phyloP scores from a whole-genome alignment of 345 rosid genomes.

The Citrus trifoliata region DNA sequence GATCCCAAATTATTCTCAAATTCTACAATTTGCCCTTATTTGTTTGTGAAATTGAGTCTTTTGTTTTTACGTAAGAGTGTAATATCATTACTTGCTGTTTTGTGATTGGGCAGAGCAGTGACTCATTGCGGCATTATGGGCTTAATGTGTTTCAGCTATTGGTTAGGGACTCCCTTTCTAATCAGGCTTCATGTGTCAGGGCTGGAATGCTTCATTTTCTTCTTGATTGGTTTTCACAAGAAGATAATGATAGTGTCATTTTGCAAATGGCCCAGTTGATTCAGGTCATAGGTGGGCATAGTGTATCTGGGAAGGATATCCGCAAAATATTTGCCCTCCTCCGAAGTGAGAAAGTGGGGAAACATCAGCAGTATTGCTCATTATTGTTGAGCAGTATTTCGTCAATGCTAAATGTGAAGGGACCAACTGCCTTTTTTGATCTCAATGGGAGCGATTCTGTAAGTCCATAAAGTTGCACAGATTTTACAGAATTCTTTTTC shows the following conservation, averaged over 20 bases:
- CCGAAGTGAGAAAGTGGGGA: slow-evolving; percentile 88
- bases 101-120: slow-evolving; percentile 99
- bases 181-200: slow-evolving; percentile 83
- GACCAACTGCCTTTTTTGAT: slow-evolving; percentile 93
- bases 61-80: neutral
- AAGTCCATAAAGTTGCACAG: slow-evolving; percentile 33
- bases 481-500: neutral
- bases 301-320: slow-evolving; percentile 97
- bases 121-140: slow-evolving; percentile 77
- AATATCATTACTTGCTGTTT: slow-evolving; percentile 34
- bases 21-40: neutral
- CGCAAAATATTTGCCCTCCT: slow-evolving; percentile 94
- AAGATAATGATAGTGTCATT: slow-evolving; percentile 64
- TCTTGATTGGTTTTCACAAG: slow-evolving; percentile 93
- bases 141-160: slow-evolving; percentile 75
- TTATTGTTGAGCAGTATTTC: slow-evolving; percentile 69
- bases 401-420: slow-evolving; percentile 96
- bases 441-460: slow-evolving; percentile 87
- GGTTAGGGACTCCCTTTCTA: slow-evolving; percentile 86
- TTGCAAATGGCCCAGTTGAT: slow-evolving; percentile 81
- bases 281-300: slow-evolving; percentile 95
- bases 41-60: neutral
- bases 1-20: neutral
- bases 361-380: slow-evolving; percentile 75
- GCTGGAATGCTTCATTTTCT: slow-evolving; percentile 95